phyloP scores from a whole-genome alignment of 176 grass and related monocot species.

The Puccinellia tenuiflora region DNA sequence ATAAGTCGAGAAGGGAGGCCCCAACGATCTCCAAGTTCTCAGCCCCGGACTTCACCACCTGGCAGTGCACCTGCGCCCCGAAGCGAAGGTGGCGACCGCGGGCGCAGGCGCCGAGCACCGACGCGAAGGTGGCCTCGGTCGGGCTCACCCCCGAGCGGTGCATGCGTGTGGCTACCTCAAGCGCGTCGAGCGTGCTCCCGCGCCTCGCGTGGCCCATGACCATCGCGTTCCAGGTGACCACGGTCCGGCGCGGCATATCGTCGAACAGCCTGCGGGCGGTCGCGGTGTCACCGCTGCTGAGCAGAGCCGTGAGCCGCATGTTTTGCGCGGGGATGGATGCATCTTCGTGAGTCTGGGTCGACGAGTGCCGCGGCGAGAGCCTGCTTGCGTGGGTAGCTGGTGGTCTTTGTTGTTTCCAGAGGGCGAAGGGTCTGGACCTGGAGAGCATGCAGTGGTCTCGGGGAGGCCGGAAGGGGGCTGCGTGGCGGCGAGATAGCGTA shows the following conservation, averaged over 20 bases:
- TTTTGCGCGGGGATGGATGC: not conserved
- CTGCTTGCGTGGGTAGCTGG: not conserved
- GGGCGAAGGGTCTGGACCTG: not conserved
- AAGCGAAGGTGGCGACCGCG: not conserved
- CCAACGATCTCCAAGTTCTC: constrained; percentile 19
- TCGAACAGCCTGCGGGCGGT: constrained; percentile 32
- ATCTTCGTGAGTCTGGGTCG: not conserved
- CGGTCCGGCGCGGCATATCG: constrained; percentile 18
- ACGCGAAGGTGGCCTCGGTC: constrained; percentile 31
- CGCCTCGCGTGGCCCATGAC: constrained; percentile 9
- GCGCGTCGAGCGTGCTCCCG: not conserved
- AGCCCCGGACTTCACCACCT: constrained; percentile 32
- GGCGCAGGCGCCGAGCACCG: constrained; percentile 38
- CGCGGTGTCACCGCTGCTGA: not conserved
- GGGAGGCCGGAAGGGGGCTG: not conserved
- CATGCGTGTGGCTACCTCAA: constrained; percentile 9
- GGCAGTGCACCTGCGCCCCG: constrained; percentile 38
- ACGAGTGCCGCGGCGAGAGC: not conserved
- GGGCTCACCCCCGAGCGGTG: constrained; percentile 4
- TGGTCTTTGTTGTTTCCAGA: not conserved
- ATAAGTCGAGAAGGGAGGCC: constrained; percentile 37
- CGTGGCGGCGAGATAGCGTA: not conserved
- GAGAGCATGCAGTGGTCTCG: constrained; percentile 8
- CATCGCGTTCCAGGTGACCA: constrained; percentile 33
- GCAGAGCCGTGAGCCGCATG: not conserved